Evolutionary conservation across 805 yeast species (phyloP).

Genomic region (Kodamaea neixiangensis): DNA sequence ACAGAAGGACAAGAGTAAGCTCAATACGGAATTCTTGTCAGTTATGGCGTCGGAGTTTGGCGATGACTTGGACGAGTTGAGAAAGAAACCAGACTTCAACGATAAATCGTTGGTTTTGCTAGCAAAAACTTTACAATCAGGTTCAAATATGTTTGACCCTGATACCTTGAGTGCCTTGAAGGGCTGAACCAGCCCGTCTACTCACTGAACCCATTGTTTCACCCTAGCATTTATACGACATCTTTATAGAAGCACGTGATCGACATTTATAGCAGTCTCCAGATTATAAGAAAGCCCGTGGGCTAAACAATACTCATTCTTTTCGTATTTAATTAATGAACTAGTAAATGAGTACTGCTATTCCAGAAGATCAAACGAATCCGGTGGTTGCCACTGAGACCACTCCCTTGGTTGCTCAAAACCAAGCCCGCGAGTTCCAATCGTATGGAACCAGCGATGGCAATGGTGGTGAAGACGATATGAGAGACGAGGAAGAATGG

Average conservation of each 20-base stretch:
- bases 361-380: not conserved
- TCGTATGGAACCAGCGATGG: not conserved
- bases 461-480: not conserved
- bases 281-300: constrained; percentile 2
- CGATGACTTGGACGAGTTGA: constrained; percentile 59
- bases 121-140: constrained; percentile 60
- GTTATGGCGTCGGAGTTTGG: constrained; percentile 60
- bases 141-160: constrained; percentile 59
- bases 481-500: constrained; percentile 2
- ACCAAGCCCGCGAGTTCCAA: not conserved
- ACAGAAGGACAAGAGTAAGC: constrained; percentile 32
- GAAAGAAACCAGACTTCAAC: constrained; percentile 64
- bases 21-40: constrained; percentile 53
- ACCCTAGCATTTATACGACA: not conserved
- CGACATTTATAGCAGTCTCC: not conserved
- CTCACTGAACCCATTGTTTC: not conserved
- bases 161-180: constrained; percentile 40
- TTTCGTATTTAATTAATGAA: not conserved
- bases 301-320: constrained; percentile 1
- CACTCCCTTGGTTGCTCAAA: not conserved
- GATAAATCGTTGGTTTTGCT: constrained; percentile 55
- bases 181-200: not conserved
- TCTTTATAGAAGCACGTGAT: not conserved
- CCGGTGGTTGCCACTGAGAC: not conserved
- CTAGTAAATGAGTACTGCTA: not conserved